phyloP scores from a whole-genome alignment of 345 rosid genomes.

The Streptanthus diversifolius region DNA sequence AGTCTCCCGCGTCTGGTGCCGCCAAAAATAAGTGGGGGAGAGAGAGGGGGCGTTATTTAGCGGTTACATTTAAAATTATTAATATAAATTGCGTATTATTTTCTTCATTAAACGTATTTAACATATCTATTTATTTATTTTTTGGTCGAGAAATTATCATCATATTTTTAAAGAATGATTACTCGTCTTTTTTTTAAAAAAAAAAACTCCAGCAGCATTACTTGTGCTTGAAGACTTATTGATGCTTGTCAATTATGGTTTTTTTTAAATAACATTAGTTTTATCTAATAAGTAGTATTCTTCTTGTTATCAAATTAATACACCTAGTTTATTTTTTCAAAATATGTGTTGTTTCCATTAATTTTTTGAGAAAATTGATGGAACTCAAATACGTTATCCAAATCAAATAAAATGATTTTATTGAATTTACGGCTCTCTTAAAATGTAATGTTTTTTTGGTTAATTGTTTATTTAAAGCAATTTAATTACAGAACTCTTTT shows the following conservation, averaged over 20 bases:
- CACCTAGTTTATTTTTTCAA: neutral
- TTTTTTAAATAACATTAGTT: neutral
- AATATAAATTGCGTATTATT: neutral
- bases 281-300: neutral
- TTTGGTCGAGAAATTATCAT: neutral
- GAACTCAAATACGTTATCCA: neutral
- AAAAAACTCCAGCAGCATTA: slow-evolving; percentile 11
- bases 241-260: slow-evolving; percentile 29
- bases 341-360: neutral
- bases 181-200: slow-evolving; percentile 1
- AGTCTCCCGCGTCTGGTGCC: slow-evolving; percentile 65
- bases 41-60: slow-evolving; percentile 49
- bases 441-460: neutral
- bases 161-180: slow-evolving; percentile 19
- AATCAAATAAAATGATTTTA: neutral
- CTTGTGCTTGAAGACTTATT: slow-evolving; percentile 33
- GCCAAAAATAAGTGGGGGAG: slow-evolving; percentile 76
- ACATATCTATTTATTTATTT: neutral
- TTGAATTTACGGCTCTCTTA: neutral
- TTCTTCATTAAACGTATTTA: neutral
- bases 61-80: slow-evolving; percentile 40
- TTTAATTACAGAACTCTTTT: neutral
- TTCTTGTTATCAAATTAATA: neutral
- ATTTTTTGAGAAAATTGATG: neutral
- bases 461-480: neutral